These are phyloP conservation scores for Termitomyces heimii DNA, from an alignment of 768 basidiomycete species.

Conservation along the genomic window DNA sequence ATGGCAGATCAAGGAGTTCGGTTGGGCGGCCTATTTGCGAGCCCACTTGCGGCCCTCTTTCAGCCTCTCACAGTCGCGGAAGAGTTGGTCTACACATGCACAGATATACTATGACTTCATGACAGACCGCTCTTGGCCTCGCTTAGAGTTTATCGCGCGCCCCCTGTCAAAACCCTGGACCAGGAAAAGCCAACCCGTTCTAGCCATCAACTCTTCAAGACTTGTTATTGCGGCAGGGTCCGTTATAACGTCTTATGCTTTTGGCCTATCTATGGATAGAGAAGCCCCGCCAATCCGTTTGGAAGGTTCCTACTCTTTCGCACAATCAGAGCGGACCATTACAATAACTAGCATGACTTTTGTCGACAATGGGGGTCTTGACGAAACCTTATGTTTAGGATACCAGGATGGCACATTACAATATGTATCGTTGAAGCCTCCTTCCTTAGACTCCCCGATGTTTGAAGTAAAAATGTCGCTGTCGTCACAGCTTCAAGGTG, in stretches of 20 bases:
- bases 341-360: conserved; percentile 55
- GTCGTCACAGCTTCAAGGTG: conserved; percentile 23
- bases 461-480: conserved; percentile 9
- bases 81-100: conserved; percentile 35
- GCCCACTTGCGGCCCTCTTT: conserved; percentile 47
- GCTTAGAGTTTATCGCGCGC: conserved; percentile 48
- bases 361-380: conserved; percentile 35
- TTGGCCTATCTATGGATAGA: conserved; percentile 26
- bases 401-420: conserved; percentile 58
- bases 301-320: conserved; percentile 41
- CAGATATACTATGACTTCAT: conserved; percentile 47
- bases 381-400: conserved; percentile 45
- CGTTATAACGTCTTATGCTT: conserved; percentile 50
- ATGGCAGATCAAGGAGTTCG: conserved; percentile 51
- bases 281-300: conserved; percentile 37
- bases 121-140: conserved; percentile 49
- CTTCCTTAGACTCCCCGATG: conserved; percentile 9
- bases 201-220: conserved; percentile 50
- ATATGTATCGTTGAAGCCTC: conserved; percentile 26
- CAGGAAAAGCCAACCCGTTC: conserved; percentile 46
- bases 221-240: conserved; percentile 59
- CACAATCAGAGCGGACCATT: conserved; percentile 23
- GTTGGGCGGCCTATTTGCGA: conserved; percentile 51
- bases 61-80: conserved; percentile 39
- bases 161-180: conserved; percentile 59